Percentiles rank a stretch among this genome's conserved stretches.
These are phyloP conservation scores for Coemansia sp. DNA, from an alignment of 192 early-diverging fungal species.

Conservation along the genomic window DNA sequence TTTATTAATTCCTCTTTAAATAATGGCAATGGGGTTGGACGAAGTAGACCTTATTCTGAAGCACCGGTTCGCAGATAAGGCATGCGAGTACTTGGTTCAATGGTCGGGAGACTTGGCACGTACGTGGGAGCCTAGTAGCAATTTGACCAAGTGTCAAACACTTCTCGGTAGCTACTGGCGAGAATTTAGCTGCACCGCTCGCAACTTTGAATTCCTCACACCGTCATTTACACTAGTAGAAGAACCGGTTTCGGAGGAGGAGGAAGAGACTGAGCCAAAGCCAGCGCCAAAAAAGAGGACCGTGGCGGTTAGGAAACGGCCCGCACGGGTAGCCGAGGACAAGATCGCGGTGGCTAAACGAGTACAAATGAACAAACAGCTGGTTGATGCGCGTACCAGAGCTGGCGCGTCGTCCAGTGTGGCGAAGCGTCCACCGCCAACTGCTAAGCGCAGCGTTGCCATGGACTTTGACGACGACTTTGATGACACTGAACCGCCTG, in stretches of 20 bases:
- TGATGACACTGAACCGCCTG: not conserved
- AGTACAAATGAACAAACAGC: constrained; percentile 36
- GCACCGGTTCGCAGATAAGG: constrained; percentile 16
- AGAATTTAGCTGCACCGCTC: not conserved
- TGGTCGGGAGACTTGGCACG: constrained; percentile 32
- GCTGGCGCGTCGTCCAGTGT: not conserved
- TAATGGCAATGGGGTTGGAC: constrained; percentile 4
- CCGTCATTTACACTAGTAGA: constrained; percentile 1
- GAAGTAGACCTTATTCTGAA: constrained; percentile 19
- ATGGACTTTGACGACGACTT: not conserved
- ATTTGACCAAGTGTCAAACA: constrained; percentile 20
- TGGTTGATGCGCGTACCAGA: constrained; percentile 14
- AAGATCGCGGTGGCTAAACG: constrained; percentile 37
- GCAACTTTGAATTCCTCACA: constrained; percentile 3
- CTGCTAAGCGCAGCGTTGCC: constrained; percentile 21
- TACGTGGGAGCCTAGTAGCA: constrained; percentile 32
- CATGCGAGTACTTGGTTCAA: constrained; percentile 36
- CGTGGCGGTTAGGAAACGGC: not conserved
- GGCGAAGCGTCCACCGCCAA: constrained; percentile 22
- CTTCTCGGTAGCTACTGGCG: constrained; percentile 27
- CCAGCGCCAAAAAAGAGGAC: not conserved
- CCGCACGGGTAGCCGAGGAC: constrained; percentile 13
- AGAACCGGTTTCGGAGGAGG: not conserved
- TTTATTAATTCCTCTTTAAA: not conserved
- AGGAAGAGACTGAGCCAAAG: not conserved